These are phyloP conservation scores for Odontarrhena argentea DNA, from an alignment of 345 rosid species.

Conservation along the genomic window DNA sequence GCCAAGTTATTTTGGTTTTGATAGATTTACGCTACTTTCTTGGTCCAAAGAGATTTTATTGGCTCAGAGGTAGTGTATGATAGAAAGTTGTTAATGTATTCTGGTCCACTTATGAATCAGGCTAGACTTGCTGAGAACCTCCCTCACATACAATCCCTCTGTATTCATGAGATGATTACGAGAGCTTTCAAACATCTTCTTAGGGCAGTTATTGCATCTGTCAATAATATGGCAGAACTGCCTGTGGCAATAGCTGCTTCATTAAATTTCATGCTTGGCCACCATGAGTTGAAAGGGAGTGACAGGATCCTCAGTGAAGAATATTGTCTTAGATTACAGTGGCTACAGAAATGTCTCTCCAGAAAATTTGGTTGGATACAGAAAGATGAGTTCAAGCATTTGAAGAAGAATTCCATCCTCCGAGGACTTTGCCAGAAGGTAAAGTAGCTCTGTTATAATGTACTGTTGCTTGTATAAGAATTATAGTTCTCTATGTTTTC, in stretches of 20 bases:
- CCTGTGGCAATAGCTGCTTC: constrained; percentile 77
- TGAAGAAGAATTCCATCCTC: constrained; percentile 79
- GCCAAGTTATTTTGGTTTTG: constrained; percentile 20
- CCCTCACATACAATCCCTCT: constrained; percentile 91
- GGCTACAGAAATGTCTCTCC: constrained; percentile 71
- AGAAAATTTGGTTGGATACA: constrained; percentile 78
- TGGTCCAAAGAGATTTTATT: constrained; percentile 17
- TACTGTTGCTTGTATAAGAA: constrained; percentile 21
- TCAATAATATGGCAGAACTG: constrained; percentile 56
- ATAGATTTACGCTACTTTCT: constrained; percentile 11
- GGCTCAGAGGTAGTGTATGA: constrained; percentile 8
- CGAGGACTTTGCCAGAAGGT: constrained; percentile 97
- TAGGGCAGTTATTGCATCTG: constrained; percentile 83
- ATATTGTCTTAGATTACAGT: constrained; percentile 59
- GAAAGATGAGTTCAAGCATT: constrained; percentile 63
- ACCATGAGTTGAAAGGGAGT: constrained; percentile 51
- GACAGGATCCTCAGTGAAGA: constrained; percentile 41
- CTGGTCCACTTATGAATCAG: constrained; percentile 46
- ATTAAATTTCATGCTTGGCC: constrained; percentile 75
- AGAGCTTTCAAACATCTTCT: constrained; percentile 86
- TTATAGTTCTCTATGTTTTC: constrained; percentile 32
- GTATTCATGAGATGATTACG: constrained; percentile 90
- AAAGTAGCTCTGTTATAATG: constrained; percentile 21
- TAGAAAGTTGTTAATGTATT: constrained; percentile 17
- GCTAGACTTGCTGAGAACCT: constrained; percentile 92